phyloP scores from a whole-genome alignment of 345 rosid genomes.

The Aquilaria yunnanensis region DNA sequence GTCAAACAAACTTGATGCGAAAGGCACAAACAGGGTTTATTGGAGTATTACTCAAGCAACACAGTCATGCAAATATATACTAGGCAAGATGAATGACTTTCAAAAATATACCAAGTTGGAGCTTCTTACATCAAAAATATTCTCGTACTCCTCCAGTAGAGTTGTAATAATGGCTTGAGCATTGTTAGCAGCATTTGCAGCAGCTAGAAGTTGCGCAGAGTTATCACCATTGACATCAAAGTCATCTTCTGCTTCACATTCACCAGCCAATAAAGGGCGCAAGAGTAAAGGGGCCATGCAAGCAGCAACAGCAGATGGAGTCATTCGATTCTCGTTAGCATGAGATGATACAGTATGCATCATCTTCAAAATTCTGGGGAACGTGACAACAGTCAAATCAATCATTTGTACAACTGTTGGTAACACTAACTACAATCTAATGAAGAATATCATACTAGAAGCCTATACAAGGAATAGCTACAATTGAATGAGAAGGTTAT shows the following conservation, averaged over 20 bases:
- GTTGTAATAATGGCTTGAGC: conserved; percentile 85
- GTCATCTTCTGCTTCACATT: conserved; percentile 92
- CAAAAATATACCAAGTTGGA: conserved; percentile 11
- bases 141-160: conserved; percentile 85
- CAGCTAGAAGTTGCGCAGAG: conserved; percentile 99
- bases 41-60: too few species aligned
- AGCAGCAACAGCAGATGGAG: conserved; percentile 96
- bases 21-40: too few species aligned
- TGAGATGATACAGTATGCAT: conserved; percentile 80
- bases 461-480: too few species aligned
- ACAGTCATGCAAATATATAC: too few species aligned
- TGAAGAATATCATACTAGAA: conserved; percentile 3
- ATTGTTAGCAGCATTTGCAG: conserved; percentile 96
- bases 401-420: background rate
- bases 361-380: conserved; percentile 85
- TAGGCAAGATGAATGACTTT: too few species aligned
- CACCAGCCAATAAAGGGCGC: conserved; percentile 94
- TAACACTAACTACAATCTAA: background rate
- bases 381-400: conserved; percentile 13
- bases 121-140: conserved; percentile 80
- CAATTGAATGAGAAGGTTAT: too few species aligned
- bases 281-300: conserved; percentile 99
- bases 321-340: conserved; percentile 90
- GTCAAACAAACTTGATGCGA: too few species aligned
- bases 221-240: conserved; percentile 78